Evolutionary conservation across 2,329 filamentous ascomycete genomes (phyloP).

Genomic region (Aspergillus terreus): DNA sequence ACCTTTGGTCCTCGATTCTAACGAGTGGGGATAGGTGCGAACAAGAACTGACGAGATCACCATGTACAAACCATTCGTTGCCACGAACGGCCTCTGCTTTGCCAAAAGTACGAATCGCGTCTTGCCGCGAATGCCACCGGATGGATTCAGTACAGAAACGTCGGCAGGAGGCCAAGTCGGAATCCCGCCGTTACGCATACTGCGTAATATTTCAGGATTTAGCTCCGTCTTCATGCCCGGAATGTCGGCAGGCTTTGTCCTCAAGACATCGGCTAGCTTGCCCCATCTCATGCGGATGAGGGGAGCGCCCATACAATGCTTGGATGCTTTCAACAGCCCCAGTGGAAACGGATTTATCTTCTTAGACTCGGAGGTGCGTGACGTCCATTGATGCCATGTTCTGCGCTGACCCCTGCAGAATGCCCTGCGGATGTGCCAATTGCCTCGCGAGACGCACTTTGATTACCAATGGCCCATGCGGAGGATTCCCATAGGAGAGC

Average conservation of each 20-base stretch:
- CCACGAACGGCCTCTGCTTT: conserved; percentile 52
- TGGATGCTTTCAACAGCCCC: conserved; percentile 68
- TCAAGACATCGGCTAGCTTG: conserved; percentile 74
- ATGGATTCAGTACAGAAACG: conserved; percentile 19
- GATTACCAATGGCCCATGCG: conserved; percentile 73
- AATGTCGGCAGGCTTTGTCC: conserved; percentile 71
- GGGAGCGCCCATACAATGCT: conserved; percentile 63
- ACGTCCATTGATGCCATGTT: not conserved
- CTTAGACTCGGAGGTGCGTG: conserved; percentile 56
- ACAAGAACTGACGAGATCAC: conserved; percentile 77
- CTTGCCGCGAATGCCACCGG: conserved; percentile 56
- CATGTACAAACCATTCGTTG: conserved; percentile 76
- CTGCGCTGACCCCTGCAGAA: conserved; percentile 44
- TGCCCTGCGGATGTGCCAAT: conserved; percentile 67
- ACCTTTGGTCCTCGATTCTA: not conserved
- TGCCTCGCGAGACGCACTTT: conserved; percentile 66
- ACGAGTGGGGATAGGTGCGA: conserved; percentile 56
- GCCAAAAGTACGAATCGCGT: conserved; percentile 68
- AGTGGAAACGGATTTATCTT: conserved; percentile 79
- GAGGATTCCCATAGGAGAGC: conserved; percentile 66
- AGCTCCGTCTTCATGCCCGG: conserved; percentile 80
- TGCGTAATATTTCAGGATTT: conserved; percentile 64
- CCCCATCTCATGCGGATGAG: conserved; percentile 73
- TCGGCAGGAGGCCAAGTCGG: conserved; percentile 26
- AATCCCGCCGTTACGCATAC: conserved; percentile 39